These are phyloP conservation scores for Glycyrrhiza uralensis DNA, from an alignment of 306 rosid genomes.

Conservation along the genomic window DNA sequence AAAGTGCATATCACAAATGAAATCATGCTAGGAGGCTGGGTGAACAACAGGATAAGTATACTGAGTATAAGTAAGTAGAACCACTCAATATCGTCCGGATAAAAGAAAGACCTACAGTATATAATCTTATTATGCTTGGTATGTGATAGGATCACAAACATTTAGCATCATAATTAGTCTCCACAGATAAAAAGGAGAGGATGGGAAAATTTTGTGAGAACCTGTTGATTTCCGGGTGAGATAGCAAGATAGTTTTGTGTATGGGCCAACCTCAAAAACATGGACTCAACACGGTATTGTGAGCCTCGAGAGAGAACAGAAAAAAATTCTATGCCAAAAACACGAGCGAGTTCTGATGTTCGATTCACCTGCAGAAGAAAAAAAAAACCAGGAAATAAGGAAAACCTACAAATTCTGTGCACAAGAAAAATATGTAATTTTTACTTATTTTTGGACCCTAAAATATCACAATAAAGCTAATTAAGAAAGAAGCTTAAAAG, in stretches of 20 bases:
- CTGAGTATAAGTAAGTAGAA: background rate
- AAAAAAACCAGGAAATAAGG: slow-evolving; percentile 23
- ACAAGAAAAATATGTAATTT: background rate
- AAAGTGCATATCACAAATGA: slow-evolving; percentile 8
- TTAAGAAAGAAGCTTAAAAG: slow-evolving; percentile 19
- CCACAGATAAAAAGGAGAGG: slow-evolving; percentile 4
- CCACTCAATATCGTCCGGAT: slow-evolving; percentile 1
- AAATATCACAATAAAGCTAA: slow-evolving; percentile 16
- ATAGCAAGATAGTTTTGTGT: slow-evolving; percentile 84
- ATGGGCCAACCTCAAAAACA: slow-evolving; percentile 90
- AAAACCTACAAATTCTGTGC: slow-evolving; percentile 4
- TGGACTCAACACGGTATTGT: slow-evolving; percentile 94
- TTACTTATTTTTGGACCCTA: background rate
- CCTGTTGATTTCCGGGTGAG: slow-evolving; percentile 92
- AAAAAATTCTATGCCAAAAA: slow-evolving; percentile 94
- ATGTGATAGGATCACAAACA: slow-evolving; percentile 13
- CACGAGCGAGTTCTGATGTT: slow-evolving; percentile 97
- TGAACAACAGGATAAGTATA: background rate
- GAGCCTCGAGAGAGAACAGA: slow-evolving; percentile 98
- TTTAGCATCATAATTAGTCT: background rate
- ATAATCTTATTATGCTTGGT: slow-evolving; percentile 7
- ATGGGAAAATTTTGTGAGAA: slow-evolving; percentile 20
- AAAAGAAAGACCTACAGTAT: slow-evolving; percentile 15
- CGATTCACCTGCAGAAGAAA: slow-evolving; percentile 74
- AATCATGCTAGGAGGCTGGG: background rate